Evolutionary conservation across 2,329 filamentous ascomycete genomes (phyloP), one percentile per base, ranked within the genome.

Genomic region (Tolypocladium nubicola): DNA sequence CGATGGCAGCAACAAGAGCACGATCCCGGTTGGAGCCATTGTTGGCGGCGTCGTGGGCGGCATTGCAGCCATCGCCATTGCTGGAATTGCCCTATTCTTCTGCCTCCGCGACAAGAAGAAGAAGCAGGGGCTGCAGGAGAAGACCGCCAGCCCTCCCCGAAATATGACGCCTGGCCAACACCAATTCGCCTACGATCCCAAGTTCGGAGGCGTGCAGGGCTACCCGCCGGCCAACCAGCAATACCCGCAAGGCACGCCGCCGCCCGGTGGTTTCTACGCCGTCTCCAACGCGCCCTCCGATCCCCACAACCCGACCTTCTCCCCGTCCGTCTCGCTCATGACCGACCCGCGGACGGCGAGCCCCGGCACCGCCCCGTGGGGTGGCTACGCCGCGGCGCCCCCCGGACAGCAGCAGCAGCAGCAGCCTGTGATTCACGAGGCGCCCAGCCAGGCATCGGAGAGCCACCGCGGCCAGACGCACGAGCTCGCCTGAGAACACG

Each of bases 381-480:
- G 61, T 37, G 59, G 56, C 23, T 61, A 63, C 30, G 58, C 11
- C 41, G 43, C 56, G 10, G 54, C 61, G 53, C 62, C 58, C 39
- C 58, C 61, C 19, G 61, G 53, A 14, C 63, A 66, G 40, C 61
- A 63, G 35, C 61, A 59, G 33, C 55, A 56, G 11, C 62, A 66
- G 40, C 64, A 65, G 14, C 53, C 58, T 6, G 61, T 65, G 3
- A 68, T 75, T 30, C 66, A 76, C 57, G 75, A 77, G 64, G 74
- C 72, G 1, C 69, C 71, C 30, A 67, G 68, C 1, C 68, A 69
- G 21, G 64, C 61, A 5, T 65, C 70, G 14, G 71, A 73, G 11
- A 64, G 72, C 52, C 71, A 74, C 55, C 69, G 61, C 10, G 73
- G 73, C 2, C 64, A 75, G 56, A 71, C 76, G 57, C 73, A 76